phyloP scores from a whole-genome alignment of 257 asterid genomes.

The Schizonepeta tenuifolia region DNA sequence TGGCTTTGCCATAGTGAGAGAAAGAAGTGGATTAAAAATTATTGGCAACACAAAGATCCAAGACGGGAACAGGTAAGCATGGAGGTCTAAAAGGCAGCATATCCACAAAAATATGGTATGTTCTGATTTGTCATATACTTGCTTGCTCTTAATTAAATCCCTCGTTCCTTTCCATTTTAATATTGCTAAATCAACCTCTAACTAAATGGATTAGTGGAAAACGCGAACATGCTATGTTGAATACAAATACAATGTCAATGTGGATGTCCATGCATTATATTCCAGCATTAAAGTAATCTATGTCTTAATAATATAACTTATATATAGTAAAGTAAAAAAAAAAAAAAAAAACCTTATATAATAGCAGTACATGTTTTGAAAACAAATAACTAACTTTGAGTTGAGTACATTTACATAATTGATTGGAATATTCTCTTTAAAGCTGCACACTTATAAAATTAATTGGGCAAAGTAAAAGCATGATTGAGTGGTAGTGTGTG shows the following conservation, averaged over 20 bases:
- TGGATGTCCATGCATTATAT: not conserved
- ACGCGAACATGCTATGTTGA: not conserved
- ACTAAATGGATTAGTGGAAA: not conserved
- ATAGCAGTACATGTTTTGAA: not conserved
- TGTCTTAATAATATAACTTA: too few relatives aligned
- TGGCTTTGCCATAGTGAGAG: not conserved
- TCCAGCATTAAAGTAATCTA: not conserved
- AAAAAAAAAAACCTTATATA: too few relatives aligned
- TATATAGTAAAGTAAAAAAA: too few relatives aligned
- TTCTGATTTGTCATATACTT: conserved; percentile 35
- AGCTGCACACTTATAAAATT: too few relatives aligned
- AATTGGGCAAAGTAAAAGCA: too few relatives aligned
- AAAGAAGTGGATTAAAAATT: not conserved
- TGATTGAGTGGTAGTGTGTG: too few relatives aligned
- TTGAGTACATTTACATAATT: too few relatives aligned
- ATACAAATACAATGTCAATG: too few relatives aligned
- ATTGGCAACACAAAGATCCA: not conserved
- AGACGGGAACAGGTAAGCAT: conserved; percentile 41
- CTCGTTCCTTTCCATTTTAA: not conserved
- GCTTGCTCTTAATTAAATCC: conserved; percentile 9
- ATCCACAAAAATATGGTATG: conserved; percentile 36
- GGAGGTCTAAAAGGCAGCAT: conserved; percentile 39
- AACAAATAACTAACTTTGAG: not conserved
- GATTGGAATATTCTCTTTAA: too few relatives aligned
- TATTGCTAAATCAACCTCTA: not conserved